phyloP scores from a whole-genome alignment of 176 grass and related monocot species.

The Ensete glaucum region DNA sequence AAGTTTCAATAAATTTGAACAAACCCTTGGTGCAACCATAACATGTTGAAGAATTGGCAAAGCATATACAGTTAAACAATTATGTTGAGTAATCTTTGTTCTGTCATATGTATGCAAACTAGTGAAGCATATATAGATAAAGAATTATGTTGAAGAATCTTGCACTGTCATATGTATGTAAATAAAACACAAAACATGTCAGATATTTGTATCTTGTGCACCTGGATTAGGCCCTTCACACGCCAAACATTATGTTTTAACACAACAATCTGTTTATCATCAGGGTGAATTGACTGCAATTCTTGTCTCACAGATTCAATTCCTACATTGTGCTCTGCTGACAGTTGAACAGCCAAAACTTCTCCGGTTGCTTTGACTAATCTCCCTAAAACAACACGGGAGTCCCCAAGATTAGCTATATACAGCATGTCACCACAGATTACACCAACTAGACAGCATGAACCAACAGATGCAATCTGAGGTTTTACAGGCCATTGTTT shows the following conservation, averaged over 20 bases:
- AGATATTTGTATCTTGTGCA: conserved; percentile 13
- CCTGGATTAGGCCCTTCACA: conserved; percentile 92
- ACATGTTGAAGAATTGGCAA: no score
- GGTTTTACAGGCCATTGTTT: conserved; percentile 71
- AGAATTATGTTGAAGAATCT: neutral
- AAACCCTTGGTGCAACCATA: no score
- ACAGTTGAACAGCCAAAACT: conserved; percentile 65
- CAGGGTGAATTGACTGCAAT: conserved; percentile 61
- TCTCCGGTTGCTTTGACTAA: conserved; percentile 70
- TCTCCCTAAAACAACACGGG: conserved; percentile 61
- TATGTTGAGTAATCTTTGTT: no score
- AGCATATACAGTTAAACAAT: no score
- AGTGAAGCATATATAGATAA: no score
- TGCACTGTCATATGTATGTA: neutral
- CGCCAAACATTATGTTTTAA: conserved; percentile 95
- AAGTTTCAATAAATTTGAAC: no score
- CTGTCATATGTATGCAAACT: no score
- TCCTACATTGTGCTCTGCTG: conserved; percentile 74
- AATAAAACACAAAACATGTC: neutral
- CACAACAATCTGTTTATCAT: conserved; percentile 70
- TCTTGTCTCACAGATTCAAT: conserved; percentile 76
- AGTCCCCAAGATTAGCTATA: conserved; percentile 78
- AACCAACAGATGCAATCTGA: conserved; percentile 77
- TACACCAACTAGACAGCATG: conserved; percentile 84
- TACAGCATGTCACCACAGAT: conserved; percentile 64